Conservation (phyloP, 805 yeast genomes). For the Wickerhamomyces pijperi region DNA sequence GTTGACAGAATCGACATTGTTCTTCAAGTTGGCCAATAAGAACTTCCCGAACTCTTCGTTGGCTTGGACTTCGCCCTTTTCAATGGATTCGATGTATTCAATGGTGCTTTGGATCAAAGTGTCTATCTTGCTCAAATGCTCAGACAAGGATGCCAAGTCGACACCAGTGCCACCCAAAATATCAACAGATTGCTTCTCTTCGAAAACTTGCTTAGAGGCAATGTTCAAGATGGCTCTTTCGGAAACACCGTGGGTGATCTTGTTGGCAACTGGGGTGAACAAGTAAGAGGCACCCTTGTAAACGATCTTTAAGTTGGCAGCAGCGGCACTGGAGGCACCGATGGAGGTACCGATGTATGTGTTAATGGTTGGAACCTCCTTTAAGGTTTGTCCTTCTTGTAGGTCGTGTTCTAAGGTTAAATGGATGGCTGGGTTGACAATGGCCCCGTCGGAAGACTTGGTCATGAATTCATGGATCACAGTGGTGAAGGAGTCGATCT, state of each 20-base stretch:
- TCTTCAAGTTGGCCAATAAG: constrained; percentile 45
- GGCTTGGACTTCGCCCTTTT: constrained; percentile 31
- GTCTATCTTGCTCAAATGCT: constrained; percentile 34
- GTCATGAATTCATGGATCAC: constrained; percentile 73
- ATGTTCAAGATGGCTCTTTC: constrained; percentile 50
- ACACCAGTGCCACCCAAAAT: constrained; percentile 24
- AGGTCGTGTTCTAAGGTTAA: constrained; percentile 49
- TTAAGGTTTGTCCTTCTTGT: constrained; percentile 29
- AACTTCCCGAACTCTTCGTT: constrained; percentile 55
- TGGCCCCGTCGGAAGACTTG: constrained; percentile 56
- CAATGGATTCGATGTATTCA: constrained; percentile 33
- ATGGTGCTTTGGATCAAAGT: constrained; percentile 38
- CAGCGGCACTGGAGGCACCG: constrained; percentile 38
- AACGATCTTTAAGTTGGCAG: constrained; percentile 25
- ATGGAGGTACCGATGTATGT: constrained; percentile 74
- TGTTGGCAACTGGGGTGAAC: constrained; percentile 68
- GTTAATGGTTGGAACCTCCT: constrained; percentile 36
- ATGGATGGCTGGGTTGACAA: constrained; percentile 70
- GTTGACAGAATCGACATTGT: constrained; percentile 36
- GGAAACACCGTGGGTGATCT: constrained; percentile 41
- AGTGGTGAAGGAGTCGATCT: constrained; percentile 61
- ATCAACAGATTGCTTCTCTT: constrained; percentile 13
- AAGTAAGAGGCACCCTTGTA: constrained; percentile 34
- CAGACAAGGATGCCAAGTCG: constrained; percentile 34
- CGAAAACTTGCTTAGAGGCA: constrained; percentile 28